These are phyloP conservation scores for Caloboletus inedulis DNA, from an alignment of 1,284 basidiomycete genomes.

Conservation along the genomic window DNA sequence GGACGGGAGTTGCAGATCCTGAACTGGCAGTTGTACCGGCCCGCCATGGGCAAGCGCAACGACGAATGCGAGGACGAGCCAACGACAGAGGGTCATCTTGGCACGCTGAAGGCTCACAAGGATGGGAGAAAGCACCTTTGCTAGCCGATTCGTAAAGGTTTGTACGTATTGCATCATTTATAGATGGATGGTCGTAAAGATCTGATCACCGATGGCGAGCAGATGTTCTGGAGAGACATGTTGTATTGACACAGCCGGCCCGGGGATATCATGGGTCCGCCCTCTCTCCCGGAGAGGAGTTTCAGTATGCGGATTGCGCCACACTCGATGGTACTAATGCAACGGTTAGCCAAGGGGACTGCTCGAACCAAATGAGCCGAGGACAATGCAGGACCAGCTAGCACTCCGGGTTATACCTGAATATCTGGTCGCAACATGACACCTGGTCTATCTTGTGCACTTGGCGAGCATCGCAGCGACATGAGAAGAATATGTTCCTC, in stretches of 20 bases:
- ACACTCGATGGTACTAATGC: no score
- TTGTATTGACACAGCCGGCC: background rate
- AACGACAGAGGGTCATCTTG: conserved; percentile 6
- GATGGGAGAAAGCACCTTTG: background rate
- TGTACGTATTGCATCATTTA: background rate
- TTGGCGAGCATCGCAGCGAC: no score
- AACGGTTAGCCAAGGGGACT: no score
- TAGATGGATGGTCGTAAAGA: background rate
- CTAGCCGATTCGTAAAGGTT: background rate
- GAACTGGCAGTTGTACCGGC: conserved; percentile 48
- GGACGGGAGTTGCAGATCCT: conserved; percentile 42
- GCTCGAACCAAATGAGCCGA: no score
- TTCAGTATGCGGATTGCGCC: background rate
- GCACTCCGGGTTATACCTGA: no score
- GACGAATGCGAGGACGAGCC: conserved; percentile 11
- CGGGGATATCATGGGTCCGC: background rate
- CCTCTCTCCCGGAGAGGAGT: background rate
- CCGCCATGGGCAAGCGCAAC: conserved; percentile 24
- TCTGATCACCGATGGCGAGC: background rate
- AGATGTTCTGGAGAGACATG: background rate
- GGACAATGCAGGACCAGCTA: no score
- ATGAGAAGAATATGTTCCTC: no score
- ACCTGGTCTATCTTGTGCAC: no score
- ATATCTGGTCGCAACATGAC: no score
- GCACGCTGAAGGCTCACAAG: background rate